Percentiles rank a stretch among this genome's conserved stretches.
These are phyloP conservation scores for Dryas drummondii DNA, from an alignment of 306 rosid genomes.

Conservation along the genomic window DNA sequence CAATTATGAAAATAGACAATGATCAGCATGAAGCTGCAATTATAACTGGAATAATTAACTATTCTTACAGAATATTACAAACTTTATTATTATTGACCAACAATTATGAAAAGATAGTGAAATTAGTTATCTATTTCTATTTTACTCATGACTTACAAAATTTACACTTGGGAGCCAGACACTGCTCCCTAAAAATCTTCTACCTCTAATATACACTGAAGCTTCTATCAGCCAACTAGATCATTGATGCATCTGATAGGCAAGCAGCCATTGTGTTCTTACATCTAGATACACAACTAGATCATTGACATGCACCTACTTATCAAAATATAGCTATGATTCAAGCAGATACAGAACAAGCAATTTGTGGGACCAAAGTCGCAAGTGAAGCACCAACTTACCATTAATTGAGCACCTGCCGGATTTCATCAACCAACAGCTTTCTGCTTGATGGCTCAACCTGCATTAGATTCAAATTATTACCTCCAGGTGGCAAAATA, in stretches of 20 bases:
- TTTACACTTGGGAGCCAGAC: slow-evolving; percentile 14
- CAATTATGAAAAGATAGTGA: slow-evolving; percentile 29
- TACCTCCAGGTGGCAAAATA: slow-evolving; percentile 23
- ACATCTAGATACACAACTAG: slow-evolving; percentile 7
- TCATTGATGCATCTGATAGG: not conserved
- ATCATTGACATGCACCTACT: slow-evolving; percentile 6
- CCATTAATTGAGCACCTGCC: slow-evolving; percentile 59
- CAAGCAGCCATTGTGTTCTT: slow-evolving; percentile 21
- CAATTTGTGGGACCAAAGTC: not conserved
- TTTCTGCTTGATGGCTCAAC: slow-evolving; percentile 64
- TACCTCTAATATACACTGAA: slow-evolving; percentile 16
- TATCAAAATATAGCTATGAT: slow-evolving; percentile 4
- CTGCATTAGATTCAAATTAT: slow-evolving; percentile 48
- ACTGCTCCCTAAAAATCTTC: slow-evolving; percentile 2
- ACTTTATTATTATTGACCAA: slow-evolving; percentile 16
- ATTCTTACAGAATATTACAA: slow-evolving; percentile 41
- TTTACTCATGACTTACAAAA: slow-evolving; percentile 19
- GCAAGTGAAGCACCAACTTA: slow-evolving; percentile 2
- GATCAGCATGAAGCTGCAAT: slow-evolving; percentile 6
- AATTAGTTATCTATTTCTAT: slow-evolving; percentile 11
- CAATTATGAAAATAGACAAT: not conserved
- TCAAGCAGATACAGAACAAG: slow-evolving; percentile 12
- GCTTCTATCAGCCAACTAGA: slow-evolving; percentile 3
- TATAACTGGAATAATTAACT: slow-evolving; percentile 24
- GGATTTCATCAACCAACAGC: slow-evolving; percentile 64